Evolutionary conservation across 2,329 filamentous ascomycete genomes (phyloP), one percentile per base, ranked within the genome.

Genomic region (Neofusicoccum ribis): DNA sequence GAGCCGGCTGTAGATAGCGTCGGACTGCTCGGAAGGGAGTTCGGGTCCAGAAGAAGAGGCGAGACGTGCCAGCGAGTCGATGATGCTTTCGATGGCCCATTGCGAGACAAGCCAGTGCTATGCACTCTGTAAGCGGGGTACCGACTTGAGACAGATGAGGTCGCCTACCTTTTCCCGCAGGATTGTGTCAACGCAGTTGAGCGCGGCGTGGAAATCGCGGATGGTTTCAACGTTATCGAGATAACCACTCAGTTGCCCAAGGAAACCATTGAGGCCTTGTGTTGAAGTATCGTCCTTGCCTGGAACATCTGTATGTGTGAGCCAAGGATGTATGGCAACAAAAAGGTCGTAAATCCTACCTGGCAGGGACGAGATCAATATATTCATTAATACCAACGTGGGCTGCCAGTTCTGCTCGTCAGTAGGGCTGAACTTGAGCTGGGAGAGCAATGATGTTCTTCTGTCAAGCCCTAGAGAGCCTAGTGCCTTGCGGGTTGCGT

Each of bases 1-100:
- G 9, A 88, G 75, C 47, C 84, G 82, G 5, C 79, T 77, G 74
- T 82, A 88, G 51, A 88, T 78, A 1, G 78, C 74, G 1, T 78
- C 71, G n/a, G 71, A 73, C 58, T 70, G 66, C 11, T 67, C 65
- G 2, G 70, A 44, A 3, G 69, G 68, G n/a, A 77, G 71, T 7
- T 66, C 58, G 5, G 72, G 75, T 41, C 74, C 72, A 23, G 68
- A 69, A 52, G 74, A 74, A 11, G 76, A 77, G 3, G 69, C 68
- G 9, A 80, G 68, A 14, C 72, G 73, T 15, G 73, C 72, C 5
- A 82, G 70, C 2, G 72, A 71, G 7, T 71, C 64, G n/a, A 83
- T 69, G 1, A 76, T 73, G 37, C 72, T 74, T 68, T 84, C 82
- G 34, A 81, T 73, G 65, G 71, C 73, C 69, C 79, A 73, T 69